Evolutionary conservation across 805 yeast species (phyloP).

Genomic region (Candida vartiovaarae): DNA sequence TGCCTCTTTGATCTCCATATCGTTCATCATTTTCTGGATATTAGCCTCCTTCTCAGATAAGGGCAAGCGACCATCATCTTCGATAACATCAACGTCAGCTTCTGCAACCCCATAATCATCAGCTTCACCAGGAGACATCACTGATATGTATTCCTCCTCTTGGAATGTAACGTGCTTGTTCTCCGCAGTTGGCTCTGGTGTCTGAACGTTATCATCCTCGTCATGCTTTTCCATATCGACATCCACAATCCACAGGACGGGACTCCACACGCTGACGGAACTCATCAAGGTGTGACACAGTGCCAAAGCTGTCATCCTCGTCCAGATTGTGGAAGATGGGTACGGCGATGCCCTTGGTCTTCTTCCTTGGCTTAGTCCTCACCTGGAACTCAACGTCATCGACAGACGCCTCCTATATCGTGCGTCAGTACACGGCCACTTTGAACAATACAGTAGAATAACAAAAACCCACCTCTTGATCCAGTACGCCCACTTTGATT

Average conservation of each 20-base stretch:
- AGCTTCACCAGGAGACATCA: background rate
- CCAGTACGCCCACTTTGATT: background rate
- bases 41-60: constrained; percentile 22
- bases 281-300: background rate
- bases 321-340: constrained; percentile 6
- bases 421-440: background rate
- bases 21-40: constrained; percentile 19
- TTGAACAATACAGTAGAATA: background rate
- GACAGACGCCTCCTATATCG: background rate
- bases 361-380: constrained; percentile 1
- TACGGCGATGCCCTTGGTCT: background rate
- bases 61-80: constrained; percentile 22
- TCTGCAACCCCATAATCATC: constrained; percentile 15
- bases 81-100: background rate
- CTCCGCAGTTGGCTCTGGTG: background rate
- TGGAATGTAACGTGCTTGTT: background rate
- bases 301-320: background rate
- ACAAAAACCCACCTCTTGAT: background rate
- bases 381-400: constrained; percentile 1
- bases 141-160: constrained; percentile 1
- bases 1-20: constrained; percentile 29
- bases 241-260: background rate
- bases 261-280: background rate
- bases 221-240: background rate
- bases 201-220: background rate